phyloP scores from a whole-genome alignment of 768 basidiomycete genomes.

The Tulasnella sp. region DNA sequence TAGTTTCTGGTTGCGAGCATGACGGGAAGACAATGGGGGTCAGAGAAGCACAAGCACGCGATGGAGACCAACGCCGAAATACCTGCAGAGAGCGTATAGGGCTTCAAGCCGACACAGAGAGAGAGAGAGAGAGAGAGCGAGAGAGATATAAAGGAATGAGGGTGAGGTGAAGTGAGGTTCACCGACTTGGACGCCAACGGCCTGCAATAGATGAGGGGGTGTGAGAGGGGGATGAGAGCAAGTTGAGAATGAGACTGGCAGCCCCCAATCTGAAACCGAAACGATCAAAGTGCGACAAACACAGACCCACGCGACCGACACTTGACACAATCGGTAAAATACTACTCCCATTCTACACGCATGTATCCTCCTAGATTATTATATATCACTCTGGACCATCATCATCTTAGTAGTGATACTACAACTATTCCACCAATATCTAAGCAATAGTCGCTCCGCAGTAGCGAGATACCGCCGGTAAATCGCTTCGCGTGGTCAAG shows the following conservation, averaged over 20 bases:
- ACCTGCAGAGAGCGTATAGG: background rate
- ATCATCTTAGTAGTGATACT: background rate
- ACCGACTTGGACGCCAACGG: conserved; percentile 4
- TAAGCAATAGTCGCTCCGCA: background rate
- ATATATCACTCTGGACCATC: background rate
- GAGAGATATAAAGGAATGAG: background rate
- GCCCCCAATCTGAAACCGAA: background rate
- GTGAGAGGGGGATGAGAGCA: background rate
- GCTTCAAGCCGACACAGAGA: conserved; percentile 3
- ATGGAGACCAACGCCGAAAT: background rate
- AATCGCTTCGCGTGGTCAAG: too few species aligned
- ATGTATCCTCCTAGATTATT: background rate
- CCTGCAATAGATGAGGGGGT: background rate
- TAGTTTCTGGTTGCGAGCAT: background rate
- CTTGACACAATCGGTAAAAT: background rate
- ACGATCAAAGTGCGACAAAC: background rate
- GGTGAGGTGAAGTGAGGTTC: background rate
- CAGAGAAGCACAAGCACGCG: background rate
- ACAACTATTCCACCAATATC: background rate
- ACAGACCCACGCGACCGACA: background rate
- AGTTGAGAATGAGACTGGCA: background rate
- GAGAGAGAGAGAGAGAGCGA: background rate
- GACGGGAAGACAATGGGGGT: background rate
- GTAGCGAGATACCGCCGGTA: background rate
- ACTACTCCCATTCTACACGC: background rate